These are phyloP conservation scores for Colletotrichum phormii DNA, from an alignment of 2,329 filamentous ascomycete genomes.

Conservation along the genomic window DNA sequence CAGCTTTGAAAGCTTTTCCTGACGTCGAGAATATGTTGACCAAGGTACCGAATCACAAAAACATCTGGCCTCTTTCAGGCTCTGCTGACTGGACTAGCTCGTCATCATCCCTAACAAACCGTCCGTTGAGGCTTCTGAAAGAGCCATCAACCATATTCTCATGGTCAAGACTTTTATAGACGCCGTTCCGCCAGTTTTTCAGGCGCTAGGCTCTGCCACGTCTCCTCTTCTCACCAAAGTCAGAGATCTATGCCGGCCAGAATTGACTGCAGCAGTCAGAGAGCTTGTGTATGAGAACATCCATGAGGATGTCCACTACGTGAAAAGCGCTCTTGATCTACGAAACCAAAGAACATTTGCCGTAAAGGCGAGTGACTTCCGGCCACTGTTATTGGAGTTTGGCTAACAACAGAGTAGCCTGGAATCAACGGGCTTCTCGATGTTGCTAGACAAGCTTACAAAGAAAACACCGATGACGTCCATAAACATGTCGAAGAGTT, in stretches of 20 bases:
- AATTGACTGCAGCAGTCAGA: slow-evolving; percentile 70
- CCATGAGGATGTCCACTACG: slow-evolving; percentile 84
- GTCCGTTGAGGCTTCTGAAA: slow-evolving; percentile 77
- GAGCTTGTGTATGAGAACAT: slow-evolving; percentile 76
- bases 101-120: slow-evolving; percentile 78
- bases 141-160: slow-evolving; percentile 87
- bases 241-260: slow-evolving; percentile 74
- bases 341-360: slow-evolving; percentile 93
- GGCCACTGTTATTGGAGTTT: not conserved
- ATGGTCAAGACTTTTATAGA: slow-evolving; percentile 86
- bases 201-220: slow-evolving; percentile 73
- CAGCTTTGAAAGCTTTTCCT: slow-evolving; percentile 78
- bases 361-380: slow-evolving; percentile 69
- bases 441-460: slow-evolving; percentile 88
- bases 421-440: slow-evolving; percentile 89
- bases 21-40: slow-evolving; percentile 87
- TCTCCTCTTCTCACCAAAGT: slow-evolving; percentile 76
- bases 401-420: slow-evolving; percentile 58
- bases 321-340: slow-evolving; percentile 83
- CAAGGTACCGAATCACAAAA: slow-evolving; percentile 59
- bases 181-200: slow-evolving; percentile 74
- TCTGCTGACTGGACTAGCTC: slow-evolving; percentile 61
- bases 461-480: slow-evolving; percentile 85
- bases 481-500: slow-evolving; percentile 77
- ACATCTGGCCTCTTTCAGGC: not conserved